Conservation (phyloP, 1,139 yeast genomes). For the Scheffersomyces segobiensis region DNA sequence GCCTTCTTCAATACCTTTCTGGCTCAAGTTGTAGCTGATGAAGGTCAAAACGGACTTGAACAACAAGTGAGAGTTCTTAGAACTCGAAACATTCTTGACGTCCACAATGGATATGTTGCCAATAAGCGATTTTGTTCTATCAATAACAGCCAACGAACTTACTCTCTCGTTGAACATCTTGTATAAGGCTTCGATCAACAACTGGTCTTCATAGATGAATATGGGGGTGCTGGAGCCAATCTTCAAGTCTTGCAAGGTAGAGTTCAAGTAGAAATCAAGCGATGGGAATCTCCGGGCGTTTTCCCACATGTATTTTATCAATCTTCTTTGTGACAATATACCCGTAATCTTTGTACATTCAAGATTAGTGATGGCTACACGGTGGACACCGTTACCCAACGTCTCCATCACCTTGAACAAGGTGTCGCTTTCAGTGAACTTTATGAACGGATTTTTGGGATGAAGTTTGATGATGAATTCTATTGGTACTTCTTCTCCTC, state of each 20-base stretch:
- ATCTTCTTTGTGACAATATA: conserved; percentile 83
- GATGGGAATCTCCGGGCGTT: conserved; percentile 83
- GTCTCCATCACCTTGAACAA: conserved; percentile 77
- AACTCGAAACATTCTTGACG: conserved; percentile 80
- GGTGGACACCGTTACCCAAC: conserved; percentile 88
- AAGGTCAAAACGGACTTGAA: conserved; percentile 85
- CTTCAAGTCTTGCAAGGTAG: conserved; percentile 63
- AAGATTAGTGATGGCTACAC: conserved; percentile 76
- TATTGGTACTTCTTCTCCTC: conserved; percentile 76
- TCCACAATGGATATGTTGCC: conserved; percentile 96
- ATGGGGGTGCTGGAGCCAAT: conserved; percentile 74
- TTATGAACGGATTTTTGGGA: conserved; percentile 83
- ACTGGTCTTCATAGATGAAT: conserved; percentile 81
- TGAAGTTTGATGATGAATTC: conserved; percentile 75
- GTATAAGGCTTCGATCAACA: conserved; percentile 79
- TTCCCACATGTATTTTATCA: conserved; percentile 84
- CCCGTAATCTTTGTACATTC: conserved; percentile 57
- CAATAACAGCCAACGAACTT: conserved; percentile 93
- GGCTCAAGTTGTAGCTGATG: conserved; percentile 79
- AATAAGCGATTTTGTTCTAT: conserved; percentile 66
- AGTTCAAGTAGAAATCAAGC: conserved; percentile 70
- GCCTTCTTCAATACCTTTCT: conserved; percentile 90
- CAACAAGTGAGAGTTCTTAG: conserved; percentile 79
- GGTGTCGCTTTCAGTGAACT: conserved; percentile 67
- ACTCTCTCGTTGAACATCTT: conserved; percentile 85